phyloP scores from a whole-genome alignment of 2,329 filamentous ascomycete genomes.

The Coleophoma eucalyptorum region DNA sequence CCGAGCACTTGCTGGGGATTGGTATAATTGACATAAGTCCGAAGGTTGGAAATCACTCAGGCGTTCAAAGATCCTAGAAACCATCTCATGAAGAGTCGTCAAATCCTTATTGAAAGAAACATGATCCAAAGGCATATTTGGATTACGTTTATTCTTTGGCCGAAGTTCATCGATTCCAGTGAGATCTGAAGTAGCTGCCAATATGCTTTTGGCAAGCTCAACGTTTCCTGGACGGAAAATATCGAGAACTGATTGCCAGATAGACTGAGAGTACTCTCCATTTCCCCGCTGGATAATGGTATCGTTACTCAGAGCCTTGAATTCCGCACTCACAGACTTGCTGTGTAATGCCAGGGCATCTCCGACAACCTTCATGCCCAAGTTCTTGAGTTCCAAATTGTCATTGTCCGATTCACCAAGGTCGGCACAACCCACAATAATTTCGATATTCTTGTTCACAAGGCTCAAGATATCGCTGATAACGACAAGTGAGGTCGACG shows the following conservation, averaged over 20 bases:
- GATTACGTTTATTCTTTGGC: constrained; percentile 21
- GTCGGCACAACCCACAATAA: constrained; percentile 53
- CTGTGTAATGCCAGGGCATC: constrained; percentile 68
- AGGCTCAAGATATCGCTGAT: constrained; percentile 64
- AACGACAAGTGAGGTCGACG: constrained; percentile 53
- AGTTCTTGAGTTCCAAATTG: constrained; percentile 46
- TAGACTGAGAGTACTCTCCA: constrained; percentile 65
- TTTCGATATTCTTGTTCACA: constrained; percentile 56
- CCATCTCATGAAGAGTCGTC: constrained; percentile 52
- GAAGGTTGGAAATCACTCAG: constrained; percentile 71
- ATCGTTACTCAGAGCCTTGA: constrained; percentile 57
- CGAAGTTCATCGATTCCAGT: constrained; percentile 71
- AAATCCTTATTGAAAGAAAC: constrained; percentile 77
- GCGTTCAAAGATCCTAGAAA: constrained; percentile 73
- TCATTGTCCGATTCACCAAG: constrained; percentile 36
- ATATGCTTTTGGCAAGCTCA: constrained; percentile 69
- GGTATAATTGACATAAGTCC: constrained; percentile 67
- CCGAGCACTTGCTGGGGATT: constrained; percentile 63
- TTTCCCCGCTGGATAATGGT: constrained; percentile 62
- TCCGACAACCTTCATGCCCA: constrained; percentile 62
- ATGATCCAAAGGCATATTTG: constrained; percentile 48
- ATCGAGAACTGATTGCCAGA: constrained; percentile 75
- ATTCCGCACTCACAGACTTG: constrained; percentile 65
- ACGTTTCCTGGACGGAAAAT: constrained; percentile 63
- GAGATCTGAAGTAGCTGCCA: constrained; percentile 56